Percentiles rank a stretch among this genome's conserved stretches.
Evolutionary conservation across 768 basidiomycete species (phyloP).

Genomic region (Leccinum disarticulatum): DNA sequence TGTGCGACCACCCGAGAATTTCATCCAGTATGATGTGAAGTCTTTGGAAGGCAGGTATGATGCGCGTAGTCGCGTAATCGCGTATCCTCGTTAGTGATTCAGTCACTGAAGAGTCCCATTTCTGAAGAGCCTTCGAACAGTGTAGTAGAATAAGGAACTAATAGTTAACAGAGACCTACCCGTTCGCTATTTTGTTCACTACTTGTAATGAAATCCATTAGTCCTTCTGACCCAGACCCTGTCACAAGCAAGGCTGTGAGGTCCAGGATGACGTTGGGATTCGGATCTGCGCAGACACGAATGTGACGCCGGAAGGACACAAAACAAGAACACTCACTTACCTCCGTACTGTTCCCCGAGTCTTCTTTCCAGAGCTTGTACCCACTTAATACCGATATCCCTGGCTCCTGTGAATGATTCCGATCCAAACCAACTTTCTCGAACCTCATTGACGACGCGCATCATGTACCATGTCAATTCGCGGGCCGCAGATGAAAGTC

Average conservation of each 20-base stretch:
- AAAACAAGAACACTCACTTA: conserved; percentile 41
- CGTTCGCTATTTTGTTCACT: conserved; percentile 81
- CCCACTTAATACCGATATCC: conserved; percentile 72
- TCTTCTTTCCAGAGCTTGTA: conserved; percentile 59
- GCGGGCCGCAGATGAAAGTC: conserved; percentile 64
- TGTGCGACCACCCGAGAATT: conserved; percentile 70
- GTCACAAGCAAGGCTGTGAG: conserved; percentile 69
- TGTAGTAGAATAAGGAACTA: conserved; percentile 23
- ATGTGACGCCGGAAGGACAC: conserved; percentile 10
- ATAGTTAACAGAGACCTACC: conserved; percentile 40
- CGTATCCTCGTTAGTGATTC: conserved; percentile 73
- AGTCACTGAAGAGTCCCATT: conserved; percentile 75
- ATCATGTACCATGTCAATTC: conserved; percentile 73
- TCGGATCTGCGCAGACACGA: conserved; percentile 45
- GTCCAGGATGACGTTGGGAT: conserved; percentile 66
- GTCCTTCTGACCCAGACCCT: conserved; percentile 67
- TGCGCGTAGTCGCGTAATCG: conserved; percentile 67
- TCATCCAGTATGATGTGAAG: conserved; percentile 76
- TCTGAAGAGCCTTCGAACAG: conserved; percentile 62
- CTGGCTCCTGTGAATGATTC: conserved; percentile 65
- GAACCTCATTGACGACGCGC: conserved; percentile 72
- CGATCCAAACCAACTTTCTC: conserved; percentile 68
- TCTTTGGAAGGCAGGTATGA: conserved; percentile 75
- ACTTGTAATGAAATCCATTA: conserved; percentile 74
- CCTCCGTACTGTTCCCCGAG: conserved; percentile 67